Evolutionary conservation across 2,329 filamentous ascomycete genomes (phyloP).

Genomic region (Zopfia rhizophila): DNA sequence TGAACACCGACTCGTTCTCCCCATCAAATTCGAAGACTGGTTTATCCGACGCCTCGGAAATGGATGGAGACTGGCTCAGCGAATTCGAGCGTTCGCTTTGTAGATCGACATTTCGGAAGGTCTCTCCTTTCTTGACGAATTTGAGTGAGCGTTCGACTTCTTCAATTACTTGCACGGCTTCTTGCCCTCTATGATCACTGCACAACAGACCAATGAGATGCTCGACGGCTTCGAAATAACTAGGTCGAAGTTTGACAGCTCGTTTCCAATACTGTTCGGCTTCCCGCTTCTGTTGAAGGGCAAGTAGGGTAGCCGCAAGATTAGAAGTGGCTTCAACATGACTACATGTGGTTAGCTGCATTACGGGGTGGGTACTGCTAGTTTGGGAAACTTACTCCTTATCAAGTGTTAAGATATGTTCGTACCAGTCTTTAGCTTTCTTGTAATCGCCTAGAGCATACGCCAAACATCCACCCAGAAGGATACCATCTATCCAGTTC

Average conservation of each 20-base stretch:
- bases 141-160: conserved; percentile 81
- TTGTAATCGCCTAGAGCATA: conserved; percentile 89
- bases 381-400: conserved; percentile 56
- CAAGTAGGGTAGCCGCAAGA: conserved; percentile 87
- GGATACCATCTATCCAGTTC: conserved; percentile 88
- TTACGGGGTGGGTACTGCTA: conserved; percentile 20
- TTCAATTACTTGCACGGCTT: conserved; percentile 88
- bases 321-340: conserved; percentile 96
- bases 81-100: conserved; percentile 70
- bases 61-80: conserved; percentile 63
- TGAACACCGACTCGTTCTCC: conserved; percentile 49
- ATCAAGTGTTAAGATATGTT: conserved; percentile 70
- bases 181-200: conserved; percentile 78
- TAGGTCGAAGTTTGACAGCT: conserved; percentile 84
- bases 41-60: conserved; percentile 67
- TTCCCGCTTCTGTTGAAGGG: conserved; percentile 82
- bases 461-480: conserved; percentile 89
- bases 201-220: conserved; percentile 91
- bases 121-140: conserved; percentile 57
- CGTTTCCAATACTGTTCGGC: conserved; percentile 86
- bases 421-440: conserved; percentile 79
- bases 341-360: conserved; percentile 54
- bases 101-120: conserved; percentile 62
- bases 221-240: conserved; percentile 94
- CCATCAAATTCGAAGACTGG: conserved; percentile 65